Evolutionary conservation across 768 basidiomycete species (phyloP).

Genomic region (Rubroboletus satanas): DNA sequence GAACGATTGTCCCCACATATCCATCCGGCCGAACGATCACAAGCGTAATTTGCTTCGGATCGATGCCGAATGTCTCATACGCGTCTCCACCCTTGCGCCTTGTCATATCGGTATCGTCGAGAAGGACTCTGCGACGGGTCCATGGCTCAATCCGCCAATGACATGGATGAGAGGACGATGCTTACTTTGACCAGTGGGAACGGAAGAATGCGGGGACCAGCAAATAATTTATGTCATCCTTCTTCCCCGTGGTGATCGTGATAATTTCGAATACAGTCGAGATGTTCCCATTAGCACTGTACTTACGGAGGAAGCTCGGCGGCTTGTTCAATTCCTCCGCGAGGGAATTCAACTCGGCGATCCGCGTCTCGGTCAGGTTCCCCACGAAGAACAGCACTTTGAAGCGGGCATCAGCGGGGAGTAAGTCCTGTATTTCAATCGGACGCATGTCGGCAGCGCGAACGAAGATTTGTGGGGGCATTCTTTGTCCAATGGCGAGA

Average conservation of each 20-base stretch:
- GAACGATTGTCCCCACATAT: conserved; percentile 36
- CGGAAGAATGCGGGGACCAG: conserved; percentile 34
- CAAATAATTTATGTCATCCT: conserved; percentile 34
- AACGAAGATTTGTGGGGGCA: conserved; percentile 35
- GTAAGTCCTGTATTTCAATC: conserved; percentile 38
- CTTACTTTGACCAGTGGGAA: conserved; percentile 43
- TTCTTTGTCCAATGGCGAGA: conserved; percentile 38
- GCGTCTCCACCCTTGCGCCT: conserved; percentile 30
- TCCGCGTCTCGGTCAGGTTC: conserved; percentile 18
- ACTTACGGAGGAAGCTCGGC: conserved; percentile 30
- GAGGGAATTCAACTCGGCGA: conserved; percentile 20
- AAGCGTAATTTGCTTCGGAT: conserved; percentile 25
- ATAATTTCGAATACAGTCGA: conserved; percentile 32
- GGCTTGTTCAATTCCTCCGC: conserved; percentile 27
- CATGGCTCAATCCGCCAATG: background rate
- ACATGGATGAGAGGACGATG: conserved; percentile 1
- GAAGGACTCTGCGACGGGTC: conserved; percentile 27
- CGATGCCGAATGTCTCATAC: conserved; percentile 36
- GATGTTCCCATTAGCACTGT: conserved; percentile 15
- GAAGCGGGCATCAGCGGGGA: conserved; percentile 38
- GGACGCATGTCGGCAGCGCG: conserved; percentile 36
- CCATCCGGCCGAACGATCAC: conserved; percentile 41
- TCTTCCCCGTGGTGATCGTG: conserved; percentile 28
- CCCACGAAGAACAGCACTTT: conserved; percentile 38
- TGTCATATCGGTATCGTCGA: conserved; percentile 36